A percentile compares a stretch with the other conserved stretches of the same genome.
Evolutionary conservation across 768 basidiomycete species (phyloP).

Genomic region (Megacollybia marginata): DNA sequence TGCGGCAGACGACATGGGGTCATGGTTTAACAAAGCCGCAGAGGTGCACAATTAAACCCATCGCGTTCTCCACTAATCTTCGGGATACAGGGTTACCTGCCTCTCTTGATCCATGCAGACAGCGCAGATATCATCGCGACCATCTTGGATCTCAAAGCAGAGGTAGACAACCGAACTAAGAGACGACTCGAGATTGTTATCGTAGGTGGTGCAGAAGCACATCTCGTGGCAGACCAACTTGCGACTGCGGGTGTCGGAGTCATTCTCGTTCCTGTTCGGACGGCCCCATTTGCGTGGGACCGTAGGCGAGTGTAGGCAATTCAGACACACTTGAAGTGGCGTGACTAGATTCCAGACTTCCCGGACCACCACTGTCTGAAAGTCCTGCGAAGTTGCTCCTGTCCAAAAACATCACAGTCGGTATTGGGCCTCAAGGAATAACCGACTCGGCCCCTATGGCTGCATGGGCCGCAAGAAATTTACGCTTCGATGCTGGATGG

Average conservation of each 20-base stretch:
- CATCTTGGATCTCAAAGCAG: conserved; percentile 55
- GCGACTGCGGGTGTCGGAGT: conserved; percentile 64
- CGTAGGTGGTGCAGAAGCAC: conserved; percentile 56
- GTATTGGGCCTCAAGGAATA: conserved; percentile 43
- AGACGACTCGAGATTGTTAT: conserved; percentile 41
- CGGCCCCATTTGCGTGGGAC: conserved; percentile 69
- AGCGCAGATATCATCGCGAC: conserved; percentile 68
- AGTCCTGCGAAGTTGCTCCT: conserved; percentile 50
- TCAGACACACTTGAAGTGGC: background rate
- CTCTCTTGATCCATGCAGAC: conserved; percentile 55
- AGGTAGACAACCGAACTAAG: conserved; percentile 40
- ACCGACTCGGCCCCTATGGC: conserved; percentile 9
- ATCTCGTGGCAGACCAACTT: conserved; percentile 66
- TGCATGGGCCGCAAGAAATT: conserved; percentile 55
- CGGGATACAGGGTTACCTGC: conserved; percentile 38
- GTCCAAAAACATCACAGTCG: conserved; percentile 62
- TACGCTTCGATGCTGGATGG: conserved; percentile 78
- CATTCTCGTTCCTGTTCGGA: conserved; percentile 55
- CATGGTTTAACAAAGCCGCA: conserved; percentile 34
- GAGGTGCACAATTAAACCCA: conserved; percentile 17
- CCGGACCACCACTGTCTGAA: conserved; percentile 40
- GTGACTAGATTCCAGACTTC: conserved; percentile 19
- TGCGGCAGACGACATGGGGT: conserved; percentile 30
- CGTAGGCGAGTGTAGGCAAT: conserved; percentile 43
- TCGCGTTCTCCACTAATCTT: background rate